A percentile compares a stretch with the other conserved stretches of the same genome.
Evolutionary conservation across 306 rosid genomes (phyloP).

Genomic region (Begonia peltatifolia): DNA sequence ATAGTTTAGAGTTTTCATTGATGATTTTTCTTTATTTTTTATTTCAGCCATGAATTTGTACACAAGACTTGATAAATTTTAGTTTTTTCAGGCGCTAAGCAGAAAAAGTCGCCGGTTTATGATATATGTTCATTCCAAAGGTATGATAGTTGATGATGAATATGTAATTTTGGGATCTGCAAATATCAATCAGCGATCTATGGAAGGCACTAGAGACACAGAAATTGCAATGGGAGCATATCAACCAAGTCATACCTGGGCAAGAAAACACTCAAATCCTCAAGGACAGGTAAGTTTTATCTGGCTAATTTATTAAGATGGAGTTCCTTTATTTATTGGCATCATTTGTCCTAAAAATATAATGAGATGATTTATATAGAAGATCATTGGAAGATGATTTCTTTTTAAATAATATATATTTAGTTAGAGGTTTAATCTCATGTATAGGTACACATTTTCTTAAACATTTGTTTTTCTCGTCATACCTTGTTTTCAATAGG

Average conservation of each 20-base stretch:
- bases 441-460: too few species aligned
- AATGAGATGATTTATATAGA: too few species aligned
- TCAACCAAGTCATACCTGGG: conserved; percentile 83
- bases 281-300: conserved; percentile 53
- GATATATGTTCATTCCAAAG: conserved; percentile 97
- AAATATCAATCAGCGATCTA: conserved; percentile 93
- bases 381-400: too few species aligned
- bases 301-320: background rate
- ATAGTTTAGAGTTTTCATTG: too few species aligned
- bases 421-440: too few species aligned
- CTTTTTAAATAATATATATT: too few species aligned
- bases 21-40: too few species aligned
- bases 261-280: conserved; percentile 42
- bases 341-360: too few species aligned
- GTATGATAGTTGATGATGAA: conserved; percentile 95
- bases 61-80: conserved; percentile 10
- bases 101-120: conserved; percentile 71
- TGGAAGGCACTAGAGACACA: conserved; percentile 99
- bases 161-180: conserved; percentile 90
- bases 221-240: conserved; percentile 98
- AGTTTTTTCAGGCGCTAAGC: conserved; percentile 48
- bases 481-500: too few species aligned
- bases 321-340: too few species aligned
- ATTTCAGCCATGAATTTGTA: too few species aligned
- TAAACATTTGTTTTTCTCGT: too few species aligned